Conservation (phyloP, 805 yeast genomes). For the Metschnikowia bowlesiae region DNA sequence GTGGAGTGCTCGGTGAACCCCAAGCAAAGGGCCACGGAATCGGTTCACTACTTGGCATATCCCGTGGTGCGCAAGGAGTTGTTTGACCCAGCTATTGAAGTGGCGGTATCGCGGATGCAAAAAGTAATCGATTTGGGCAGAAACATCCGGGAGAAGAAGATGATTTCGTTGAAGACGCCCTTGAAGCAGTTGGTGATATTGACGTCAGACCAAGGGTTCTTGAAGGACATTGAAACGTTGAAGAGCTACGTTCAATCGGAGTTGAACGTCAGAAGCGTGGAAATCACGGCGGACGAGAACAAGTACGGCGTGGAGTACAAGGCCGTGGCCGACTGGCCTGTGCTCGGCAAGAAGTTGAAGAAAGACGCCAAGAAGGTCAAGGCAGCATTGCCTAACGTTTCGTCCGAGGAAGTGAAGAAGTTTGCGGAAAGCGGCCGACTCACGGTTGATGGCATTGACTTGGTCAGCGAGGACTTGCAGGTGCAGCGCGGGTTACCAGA, state of each 20-base stretch:
- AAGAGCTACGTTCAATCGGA: slow-evolving; percentile 82
- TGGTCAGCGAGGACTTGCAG: slow-evolving; percentile 82
- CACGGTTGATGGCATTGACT: slow-evolving; percentile 83
- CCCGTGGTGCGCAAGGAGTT: slow-evolving; percentile 80
- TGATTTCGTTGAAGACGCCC: slow-evolving; percentile 91
- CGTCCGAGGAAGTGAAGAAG: slow-evolving; percentile 77
- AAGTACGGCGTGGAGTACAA: slow-evolving; percentile 88
- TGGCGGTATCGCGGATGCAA: slow-evolving; percentile 93
- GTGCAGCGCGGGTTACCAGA: slow-evolving; percentile 88
- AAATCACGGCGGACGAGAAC: slow-evolving; percentile 86
- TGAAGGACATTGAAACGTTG: slow-evolving; percentile 73
- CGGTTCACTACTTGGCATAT: slow-evolving; percentile 91
- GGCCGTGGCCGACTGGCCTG: slow-evolving; percentile 99
- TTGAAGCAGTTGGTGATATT: slow-evolving; percentile 81
- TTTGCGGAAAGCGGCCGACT: slow-evolving; percentile 71
- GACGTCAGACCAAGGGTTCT: slow-evolving; percentile 70
- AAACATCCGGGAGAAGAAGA: slow-evolving; percentile 93
- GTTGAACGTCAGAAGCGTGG: slow-evolving; percentile 82
- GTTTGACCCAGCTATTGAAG: slow-evolving; percentile 77
- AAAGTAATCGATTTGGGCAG: slow-evolving; percentile 94
- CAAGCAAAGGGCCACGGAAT: slow-evolving; percentile 56
- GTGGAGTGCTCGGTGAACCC: slow-evolving; percentile 36
- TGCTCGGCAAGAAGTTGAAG: slow-evolving; percentile 94
- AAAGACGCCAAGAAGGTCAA: slow-evolving; percentile 90
- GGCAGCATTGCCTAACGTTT: slow-evolving; percentile 79